Conservation (phyloP, 805 yeast species). For the Zygosaccharomyces kombuchaensis region DNA sequence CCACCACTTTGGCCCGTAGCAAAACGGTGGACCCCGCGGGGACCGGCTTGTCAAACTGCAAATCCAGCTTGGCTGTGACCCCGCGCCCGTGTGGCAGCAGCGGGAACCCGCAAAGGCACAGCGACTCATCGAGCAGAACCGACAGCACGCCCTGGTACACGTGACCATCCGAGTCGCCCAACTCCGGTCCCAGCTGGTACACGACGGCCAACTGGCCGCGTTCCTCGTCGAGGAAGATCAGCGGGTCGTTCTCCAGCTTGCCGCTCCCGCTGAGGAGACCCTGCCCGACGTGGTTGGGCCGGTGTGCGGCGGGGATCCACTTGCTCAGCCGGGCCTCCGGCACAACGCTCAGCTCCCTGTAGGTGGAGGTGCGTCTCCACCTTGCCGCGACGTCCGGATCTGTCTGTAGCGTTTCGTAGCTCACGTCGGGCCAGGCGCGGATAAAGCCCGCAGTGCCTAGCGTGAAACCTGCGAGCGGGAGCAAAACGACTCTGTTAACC, state of each 20-base stretch:
- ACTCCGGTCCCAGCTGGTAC: slow-evolving; percentile 62
- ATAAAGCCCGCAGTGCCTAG: slow-evolving; percentile 28
- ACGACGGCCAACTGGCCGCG: slow-evolving; percentile 57
- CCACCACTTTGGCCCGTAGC: slow-evolving; percentile 60
- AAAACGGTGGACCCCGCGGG: slow-evolving; percentile 60
- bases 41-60: slow-evolving; percentile 51
- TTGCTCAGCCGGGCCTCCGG: slow-evolving; percentile 37
- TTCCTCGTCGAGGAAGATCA: slow-evolving; percentile 50
- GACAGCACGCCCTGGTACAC: slow-evolving; percentile 80
- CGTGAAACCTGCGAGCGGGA: slow-evolving; percentile 32
- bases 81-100: slow-evolving; percentile 76
- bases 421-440: slow-evolving; percentile 33
- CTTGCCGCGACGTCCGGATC: slow-evolving; percentile 8
- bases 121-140: slow-evolving; percentile 75
- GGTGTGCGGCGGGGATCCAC: slow-evolving; percentile 55
- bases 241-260: slow-evolving; percentile 70
- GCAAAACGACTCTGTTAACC: slow-evolving; percentile 19
- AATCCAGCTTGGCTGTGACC: slow-evolving; percentile 74
- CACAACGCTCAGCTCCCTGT: background rate
- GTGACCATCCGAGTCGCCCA: slow-evolving; percentile 65
- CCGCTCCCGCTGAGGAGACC: slow-evolving; percentile 68
- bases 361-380: slow-evolving; percentile 1
- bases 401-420: slow-evolving; percentile 11
- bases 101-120: slow-evolving; percentile 83
- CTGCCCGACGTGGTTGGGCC: slow-evolving; percentile 59